Evolutionary conservation across 2,329 filamentous ascomycete species (phyloP).

Genomic region (Xylariaceae sp.): DNA sequence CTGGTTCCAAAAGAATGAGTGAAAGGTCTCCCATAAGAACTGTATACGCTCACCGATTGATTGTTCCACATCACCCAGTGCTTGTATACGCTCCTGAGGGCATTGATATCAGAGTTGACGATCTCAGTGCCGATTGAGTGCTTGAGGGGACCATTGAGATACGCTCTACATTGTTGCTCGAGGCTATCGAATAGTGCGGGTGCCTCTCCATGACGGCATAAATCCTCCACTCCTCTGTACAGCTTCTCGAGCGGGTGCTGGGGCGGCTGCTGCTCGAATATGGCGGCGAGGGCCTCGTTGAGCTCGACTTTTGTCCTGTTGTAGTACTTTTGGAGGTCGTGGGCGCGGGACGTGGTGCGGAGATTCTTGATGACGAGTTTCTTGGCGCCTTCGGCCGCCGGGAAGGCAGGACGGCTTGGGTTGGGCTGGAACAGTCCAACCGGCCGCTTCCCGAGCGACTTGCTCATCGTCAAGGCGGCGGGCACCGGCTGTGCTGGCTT

Average conservation of each 20-base stretch:
- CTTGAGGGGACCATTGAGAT: constrained; percentile 62
- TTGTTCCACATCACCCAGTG: constrained; percentile 76
- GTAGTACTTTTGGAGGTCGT: constrained; percentile 74
- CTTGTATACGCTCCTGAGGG: constrained; percentile 52
- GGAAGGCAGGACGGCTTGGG: constrained; percentile 48
- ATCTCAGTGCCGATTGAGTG: constrained; percentile 48
- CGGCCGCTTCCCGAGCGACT: constrained; percentile 17
- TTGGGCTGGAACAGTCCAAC: constrained; percentile 45
- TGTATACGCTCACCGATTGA: constrained; percentile 58
- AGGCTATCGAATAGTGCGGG: constrained; percentile 64
- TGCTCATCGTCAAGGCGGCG: constrained; percentile 15
- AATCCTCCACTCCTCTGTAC: constrained; percentile 86
- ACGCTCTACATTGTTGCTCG: constrained; percentile 59
- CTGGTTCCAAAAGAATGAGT: constrained; percentile 12
- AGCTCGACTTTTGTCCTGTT: constrained; percentile 71
- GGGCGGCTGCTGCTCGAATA: constrained; percentile 65
- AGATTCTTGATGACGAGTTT: constrained; percentile 94
- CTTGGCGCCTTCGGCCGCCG: constrained; percentile 72
- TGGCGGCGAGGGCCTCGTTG: constrained; percentile 64
- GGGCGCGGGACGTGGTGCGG: constrained; percentile 52
- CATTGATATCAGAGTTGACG: constrained; percentile 55
- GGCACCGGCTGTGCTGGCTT: constrained; percentile 10
- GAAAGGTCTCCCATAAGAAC: background rate
- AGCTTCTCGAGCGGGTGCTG: constrained; percentile 79
- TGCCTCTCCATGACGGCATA: constrained; percentile 76